A percentile compares a stretch with the other conserved stretches of the same genome.
These are phyloP conservation scores for Cladosporium oxysporum DNA, from an alignment of 2,329 filamentous ascomycete genomes.

Conservation along the genomic window DNA sequence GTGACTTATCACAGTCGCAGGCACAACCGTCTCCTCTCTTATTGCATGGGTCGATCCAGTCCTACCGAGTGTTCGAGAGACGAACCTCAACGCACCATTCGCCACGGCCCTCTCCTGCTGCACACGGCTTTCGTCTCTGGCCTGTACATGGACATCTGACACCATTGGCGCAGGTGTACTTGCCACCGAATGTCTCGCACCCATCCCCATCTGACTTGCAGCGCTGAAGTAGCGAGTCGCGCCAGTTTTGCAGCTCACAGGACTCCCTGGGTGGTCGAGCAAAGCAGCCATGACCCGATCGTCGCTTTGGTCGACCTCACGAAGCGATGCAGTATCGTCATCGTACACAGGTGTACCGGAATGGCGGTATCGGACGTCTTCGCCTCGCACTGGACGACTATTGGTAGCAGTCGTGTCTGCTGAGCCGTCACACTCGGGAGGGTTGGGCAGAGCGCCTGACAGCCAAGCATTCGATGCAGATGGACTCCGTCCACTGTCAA, in stretches of 20 bases:
- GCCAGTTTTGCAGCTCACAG: slow-evolving; percentile 16
- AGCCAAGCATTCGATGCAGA: slow-evolving; percentile 3
- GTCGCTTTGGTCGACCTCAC: neutral
- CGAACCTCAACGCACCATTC: slow-evolving; percentile 23
- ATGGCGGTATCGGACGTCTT: neutral
- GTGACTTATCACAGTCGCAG: neutral
- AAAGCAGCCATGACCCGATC: neutral
- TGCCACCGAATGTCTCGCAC: neutral
- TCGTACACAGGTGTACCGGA: neutral
- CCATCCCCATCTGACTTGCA: slow-evolving; percentile 1
- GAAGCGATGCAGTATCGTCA: neutral
- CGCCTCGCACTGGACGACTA: neutral
- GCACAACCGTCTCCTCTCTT: neutral
- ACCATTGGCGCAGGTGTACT: neutral
- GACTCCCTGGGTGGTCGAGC: neutral
- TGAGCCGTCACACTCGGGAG: neutral
- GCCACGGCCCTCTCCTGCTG: slow-evolving; percentile 21
- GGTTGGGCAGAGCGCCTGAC: neutral
- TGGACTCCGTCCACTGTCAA: neutral
- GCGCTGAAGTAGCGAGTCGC: slow-evolving; percentile 25
- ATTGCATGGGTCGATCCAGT: neutral
- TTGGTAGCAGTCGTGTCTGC: neutral
- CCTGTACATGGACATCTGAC: neutral
- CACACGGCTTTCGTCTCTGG: neutral
- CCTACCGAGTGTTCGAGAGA: neutral